A percentile compares a stretch with the other conserved stretches of the same genome.
phyloP scores from a whole-genome alignment of 1,284 basidiomycete species.

The Moniliophthora roreri region DNA sequence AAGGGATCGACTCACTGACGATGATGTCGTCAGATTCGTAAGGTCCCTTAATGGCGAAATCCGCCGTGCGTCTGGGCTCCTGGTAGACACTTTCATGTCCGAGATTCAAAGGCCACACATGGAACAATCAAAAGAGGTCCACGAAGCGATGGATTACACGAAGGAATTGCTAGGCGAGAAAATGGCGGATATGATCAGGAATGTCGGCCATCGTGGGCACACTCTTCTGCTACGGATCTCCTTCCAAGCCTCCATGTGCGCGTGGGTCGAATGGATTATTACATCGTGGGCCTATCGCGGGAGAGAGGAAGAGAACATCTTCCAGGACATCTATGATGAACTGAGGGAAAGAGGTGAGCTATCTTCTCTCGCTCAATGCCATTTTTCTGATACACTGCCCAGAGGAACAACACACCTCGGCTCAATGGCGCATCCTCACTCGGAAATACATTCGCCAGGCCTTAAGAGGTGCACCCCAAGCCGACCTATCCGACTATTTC shows the following conservation, averaged over 20 bases:
- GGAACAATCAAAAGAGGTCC: background rate
- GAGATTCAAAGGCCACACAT: background rate
- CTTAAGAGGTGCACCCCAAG: conserved; percentile 9
- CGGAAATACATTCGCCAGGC: conserved; percentile 20
- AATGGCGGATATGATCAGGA: conserved; percentile 4
- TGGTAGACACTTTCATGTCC: conserved; percentile 31
- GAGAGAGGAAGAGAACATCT: conserved; percentile 31
- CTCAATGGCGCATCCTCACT: conserved; percentile 43
- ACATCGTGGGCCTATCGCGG: conserved; percentile 41
- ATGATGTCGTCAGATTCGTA: conserved; percentile 41
- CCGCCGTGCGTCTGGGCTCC: conserved; percentile 40
- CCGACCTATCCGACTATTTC: conserved; percentile 34
- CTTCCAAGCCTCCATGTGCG: conserved; percentile 39
- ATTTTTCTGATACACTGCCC: background rate
- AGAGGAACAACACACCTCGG: conserved; percentile 41
- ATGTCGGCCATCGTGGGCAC: conserved; percentile 32
- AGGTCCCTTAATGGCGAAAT: conserved; percentile 44
- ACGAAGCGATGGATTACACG: conserved; percentile 1
- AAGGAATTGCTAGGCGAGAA: conserved; percentile 4
- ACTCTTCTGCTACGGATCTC: conserved; percentile 44
- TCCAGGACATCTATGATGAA: conserved; percentile 34
- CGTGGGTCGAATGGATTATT: conserved; percentile 40
- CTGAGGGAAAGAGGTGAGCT: conserved; percentile 34
- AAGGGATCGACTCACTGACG: conserved; percentile 39
- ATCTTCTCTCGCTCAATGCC: conserved; percentile 12